phyloP scores from a whole-genome alignment of 2,329 filamentous ascomycete species.

The Clonostachys sp. region DNA sequence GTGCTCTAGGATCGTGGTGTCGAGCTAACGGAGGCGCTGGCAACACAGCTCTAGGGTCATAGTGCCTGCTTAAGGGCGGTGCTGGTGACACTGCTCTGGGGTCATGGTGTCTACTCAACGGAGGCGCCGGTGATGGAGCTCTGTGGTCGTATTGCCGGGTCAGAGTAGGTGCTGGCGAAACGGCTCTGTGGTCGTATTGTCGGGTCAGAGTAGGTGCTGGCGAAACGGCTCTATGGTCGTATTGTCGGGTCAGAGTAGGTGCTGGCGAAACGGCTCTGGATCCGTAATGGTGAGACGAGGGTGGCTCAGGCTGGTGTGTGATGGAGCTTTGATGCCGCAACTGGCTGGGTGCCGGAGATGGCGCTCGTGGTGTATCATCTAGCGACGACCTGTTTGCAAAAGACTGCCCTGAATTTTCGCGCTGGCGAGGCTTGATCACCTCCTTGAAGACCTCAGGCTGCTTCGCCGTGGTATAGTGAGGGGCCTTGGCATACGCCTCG shows the following conservation, averaged over 20 bases:
- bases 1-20: slow-evolving; percentile 13
- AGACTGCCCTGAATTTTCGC: slow-evolving; percentile 35
- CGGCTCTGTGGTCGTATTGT: slow-evolving; percentile 13
- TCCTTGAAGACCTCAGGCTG: slow-evolving; percentile 53
- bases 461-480: slow-evolving; percentile 60
- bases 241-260: slow-evolving; percentile 18
- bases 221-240: slow-evolving; percentile 26
- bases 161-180: slow-evolving; percentile 24
- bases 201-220: slow-evolving; percentile 20
- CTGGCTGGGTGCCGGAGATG: slow-evolving; percentile 14
- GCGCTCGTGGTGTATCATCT: slow-evolving; percentile 13
- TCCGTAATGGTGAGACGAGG: slow-evolving; percentile 11
- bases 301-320: slow-evolving; percentile 23
- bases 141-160: slow-evolving; percentile 23
- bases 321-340: slow-evolving; percentile 7
- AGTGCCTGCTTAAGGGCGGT: slow-evolving; percentile 12
- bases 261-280: slow-evolving; percentile 29
- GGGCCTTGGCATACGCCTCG: slow-evolving; percentile 62
- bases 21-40: slow-evolving; percentile 23
- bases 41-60: slow-evolving; percentile 19
- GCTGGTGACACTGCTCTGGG: slow-evolving; percentile 2
- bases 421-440: slow-evolving; percentile 24
- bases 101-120: slow-evolving; percentile 17
- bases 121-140: slow-evolving; percentile 30
- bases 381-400: slow-evolving; percentile 13